Conservation (phyloP, 208 protist species). For the Acanthamoeba rhysodes region DNA sequence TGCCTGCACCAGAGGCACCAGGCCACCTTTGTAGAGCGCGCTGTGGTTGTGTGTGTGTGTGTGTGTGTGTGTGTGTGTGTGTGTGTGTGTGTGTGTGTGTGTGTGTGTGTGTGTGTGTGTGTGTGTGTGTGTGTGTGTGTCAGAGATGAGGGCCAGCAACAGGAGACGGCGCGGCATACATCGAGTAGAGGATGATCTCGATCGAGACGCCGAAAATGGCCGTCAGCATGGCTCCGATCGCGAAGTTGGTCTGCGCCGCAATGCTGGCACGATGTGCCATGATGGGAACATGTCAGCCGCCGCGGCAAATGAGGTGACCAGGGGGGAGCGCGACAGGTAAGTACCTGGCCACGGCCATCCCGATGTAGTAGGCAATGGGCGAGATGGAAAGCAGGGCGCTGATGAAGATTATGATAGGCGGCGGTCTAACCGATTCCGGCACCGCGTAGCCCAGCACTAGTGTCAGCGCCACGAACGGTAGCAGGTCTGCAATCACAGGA, state of each 20-base stretch:
- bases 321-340: neutral
- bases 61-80: too few relatives aligned
- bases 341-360: constrained; percentile 80
- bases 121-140: too few relatives aligned
- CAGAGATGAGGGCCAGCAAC: neutral
- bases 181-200: constrained; percentile 89
- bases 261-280: constrained; percentile 19
- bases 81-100: too few relatives aligned
- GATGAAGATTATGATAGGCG: constrained; percentile 80
- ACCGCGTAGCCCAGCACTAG: constrained; percentile 76
- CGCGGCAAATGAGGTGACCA: neutral
- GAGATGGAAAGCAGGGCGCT: constrained; percentile 86
- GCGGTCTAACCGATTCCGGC: neutral
- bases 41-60: neutral
- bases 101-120: too few relatives aligned
- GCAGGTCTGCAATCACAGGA: constrained; percentile 2
- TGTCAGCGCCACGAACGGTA: constrained; percentile 81
- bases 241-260: constrained; percentile 89
- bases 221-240: constrained; percentile 90
- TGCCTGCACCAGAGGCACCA: constrained; percentile 57
- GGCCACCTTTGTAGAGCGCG: constrained; percentile 76
- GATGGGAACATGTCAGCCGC: neutral
- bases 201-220: constrained; percentile 92
- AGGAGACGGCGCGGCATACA: neutral
- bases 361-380: constrained; percentile 89